Percentiles rank a stretch among this genome's conserved stretches.
phyloP scores from a whole-genome alignment of 1,139 yeast species.

The Protomyces inundatus region DNA sequence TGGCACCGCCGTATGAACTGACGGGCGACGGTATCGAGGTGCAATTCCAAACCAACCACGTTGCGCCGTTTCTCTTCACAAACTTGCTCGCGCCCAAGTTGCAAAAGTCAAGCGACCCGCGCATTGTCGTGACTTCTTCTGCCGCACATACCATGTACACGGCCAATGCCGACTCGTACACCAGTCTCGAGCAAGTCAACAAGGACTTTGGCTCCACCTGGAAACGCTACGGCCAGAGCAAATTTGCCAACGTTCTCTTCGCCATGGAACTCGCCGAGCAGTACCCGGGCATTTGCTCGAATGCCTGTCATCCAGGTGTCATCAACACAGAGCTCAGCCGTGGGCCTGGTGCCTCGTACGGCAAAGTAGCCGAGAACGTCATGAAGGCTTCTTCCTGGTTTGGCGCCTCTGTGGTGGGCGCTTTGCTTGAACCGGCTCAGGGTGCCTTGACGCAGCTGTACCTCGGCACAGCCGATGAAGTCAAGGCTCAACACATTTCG shows the following conservation, averaged over 20 bases:
- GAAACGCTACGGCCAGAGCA: conserved; percentile 32
- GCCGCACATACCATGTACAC: conserved; percentile 52
- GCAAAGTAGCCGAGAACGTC: not conserved
- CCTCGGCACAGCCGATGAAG: conserved; percentile 13
- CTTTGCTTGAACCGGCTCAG: not conserved
- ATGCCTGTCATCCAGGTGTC: conserved; percentile 33
- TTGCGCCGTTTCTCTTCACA: conserved; percentile 69
- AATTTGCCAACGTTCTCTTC: conserved; percentile 31
- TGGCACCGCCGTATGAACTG: conserved; percentile 28
- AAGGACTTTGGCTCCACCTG: conserved; percentile 2
- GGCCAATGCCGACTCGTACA: conserved; percentile 9
- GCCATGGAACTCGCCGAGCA: conserved; percentile 28
- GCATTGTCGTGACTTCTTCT: conserved; percentile 65
- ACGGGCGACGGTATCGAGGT: conserved; percentile 37
- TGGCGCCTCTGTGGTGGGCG: not conserved
- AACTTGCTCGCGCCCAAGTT: conserved; percentile 56
- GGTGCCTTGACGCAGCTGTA: conserved; percentile 26
- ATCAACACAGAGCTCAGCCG: conserved; percentile 28
- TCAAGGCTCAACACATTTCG: conserved; percentile 4
- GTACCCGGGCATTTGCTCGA: conserved; percentile 24
- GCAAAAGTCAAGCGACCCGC: conserved; percentile 4
- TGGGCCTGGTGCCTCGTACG: not conserved
- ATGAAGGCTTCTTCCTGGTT: not conserved
- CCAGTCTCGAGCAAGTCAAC: conserved; percentile 16
- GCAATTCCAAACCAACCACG: conserved; percentile 73